These are phyloP conservation scores for Taxawa tesnikishii DNA, from an alignment of 2,329 filamentous ascomycete genomes.

Conservation along the genomic window DNA sequence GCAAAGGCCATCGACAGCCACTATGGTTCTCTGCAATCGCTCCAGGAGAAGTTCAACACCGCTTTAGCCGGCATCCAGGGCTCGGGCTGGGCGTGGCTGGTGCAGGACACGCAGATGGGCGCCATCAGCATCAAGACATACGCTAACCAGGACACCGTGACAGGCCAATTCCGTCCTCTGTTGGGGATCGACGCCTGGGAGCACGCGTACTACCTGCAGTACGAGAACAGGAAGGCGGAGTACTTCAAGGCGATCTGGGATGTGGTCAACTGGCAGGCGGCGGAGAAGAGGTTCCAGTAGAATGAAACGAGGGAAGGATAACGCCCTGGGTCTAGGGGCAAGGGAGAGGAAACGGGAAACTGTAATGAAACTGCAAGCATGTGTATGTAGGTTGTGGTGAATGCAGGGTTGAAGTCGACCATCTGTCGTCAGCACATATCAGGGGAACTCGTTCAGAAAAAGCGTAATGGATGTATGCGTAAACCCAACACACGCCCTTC, in stretches of 20 bases:
- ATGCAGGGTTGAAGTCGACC: too few relatives aligned
- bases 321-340: too few relatives aligned
- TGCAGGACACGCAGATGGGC: constrained; percentile 50
- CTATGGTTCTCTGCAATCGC: constrained; percentile 45
- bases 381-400: too few relatives aligned
- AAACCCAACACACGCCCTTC: too few relatives aligned
- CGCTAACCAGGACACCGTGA: constrained; percentile 80
- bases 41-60: constrained; percentile 53
- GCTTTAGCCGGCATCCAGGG: constrained; percentile 54
- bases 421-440: too few relatives aligned
- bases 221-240: constrained; percentile 93
- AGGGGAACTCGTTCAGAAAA: too few relatives aligned
- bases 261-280: constrained; percentile 90
- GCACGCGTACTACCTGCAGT: constrained; percentile 92
- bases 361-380: too few relatives aligned
- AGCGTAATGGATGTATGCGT: too few relatives aligned
- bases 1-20: constrained; percentile 45
- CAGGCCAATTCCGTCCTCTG: constrained; percentile 69
- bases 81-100: constrained; percentile 52
- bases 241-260: constrained; percentile 93
- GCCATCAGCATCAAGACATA: constrained; percentile 55
- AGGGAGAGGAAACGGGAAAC: too few relatives aligned
- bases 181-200: constrained; percentile 92
- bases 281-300: constrained; percentile 58
- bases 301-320: too few relatives aligned